Conservation (phyloP, 768 basidiomycete genomes). For the Calocybe indica region DNA sequence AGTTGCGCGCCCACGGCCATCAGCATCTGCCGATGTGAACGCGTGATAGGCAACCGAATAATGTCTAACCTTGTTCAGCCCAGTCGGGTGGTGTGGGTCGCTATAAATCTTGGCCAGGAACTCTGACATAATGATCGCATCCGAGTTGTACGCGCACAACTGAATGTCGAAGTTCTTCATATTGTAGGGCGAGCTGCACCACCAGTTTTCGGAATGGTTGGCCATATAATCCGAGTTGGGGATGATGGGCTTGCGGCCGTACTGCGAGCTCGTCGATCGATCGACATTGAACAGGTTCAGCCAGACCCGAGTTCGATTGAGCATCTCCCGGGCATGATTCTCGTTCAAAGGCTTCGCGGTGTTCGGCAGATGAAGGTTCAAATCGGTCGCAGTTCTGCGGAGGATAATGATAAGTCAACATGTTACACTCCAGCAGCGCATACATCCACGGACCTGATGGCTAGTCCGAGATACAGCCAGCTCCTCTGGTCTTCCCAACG, state of each 20-base stretch:
- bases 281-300: constrained; percentile 89
- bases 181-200: constrained; percentile 61
- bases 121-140: constrained; percentile 55
- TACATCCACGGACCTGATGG: constrained; percentile 55
- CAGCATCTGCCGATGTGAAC: not conserved
- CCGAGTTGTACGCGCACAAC: constrained; percentile 69
- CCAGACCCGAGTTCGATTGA: constrained; percentile 89
- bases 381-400: constrained; percentile 75
- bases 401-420: not conserved
- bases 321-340: constrained; percentile 76
- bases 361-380: constrained; percentile 79
- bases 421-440: not conserved
- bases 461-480: constrained; percentile 86
- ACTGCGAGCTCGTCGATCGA: constrained; percentile 81
- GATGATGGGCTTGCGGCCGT: constrained; percentile 84
- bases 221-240: constrained; percentile 73
- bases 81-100: constrained; percentile 67
- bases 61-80: constrained; percentile 60
- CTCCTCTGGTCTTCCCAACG: constrained; percentile 88
- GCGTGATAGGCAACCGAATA: not conserved
- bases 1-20: not conserved
- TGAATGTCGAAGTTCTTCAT: constrained; percentile 77
- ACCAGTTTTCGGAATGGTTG: constrained; percentile 65
- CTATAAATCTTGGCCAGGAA: constrained; percentile 66
- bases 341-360: constrained; percentile 74